Conservation (phyloP, 2,329 filamentous ascomycete genomes). For the Cyphellophora europaea region DNA sequence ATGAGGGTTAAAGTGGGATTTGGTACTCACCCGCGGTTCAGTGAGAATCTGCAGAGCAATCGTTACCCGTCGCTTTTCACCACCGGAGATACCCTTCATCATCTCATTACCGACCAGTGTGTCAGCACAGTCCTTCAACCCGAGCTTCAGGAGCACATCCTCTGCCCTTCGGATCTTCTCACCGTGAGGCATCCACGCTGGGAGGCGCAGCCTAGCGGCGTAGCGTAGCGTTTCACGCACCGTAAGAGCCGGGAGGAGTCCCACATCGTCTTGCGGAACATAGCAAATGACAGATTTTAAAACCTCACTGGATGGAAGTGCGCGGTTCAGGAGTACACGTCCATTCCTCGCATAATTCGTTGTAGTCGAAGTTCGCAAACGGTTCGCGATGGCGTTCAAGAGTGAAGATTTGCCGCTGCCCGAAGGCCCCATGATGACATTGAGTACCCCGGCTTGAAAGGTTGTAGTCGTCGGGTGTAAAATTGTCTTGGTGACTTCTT, state of each 20-base stretch:
- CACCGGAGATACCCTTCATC: constrained; percentile 72
- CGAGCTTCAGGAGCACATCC: constrained; percentile 61
- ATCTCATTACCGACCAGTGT: constrained; percentile 74
- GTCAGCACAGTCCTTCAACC: constrained; percentile 58
- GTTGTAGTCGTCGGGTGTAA: constrained; percentile 57
- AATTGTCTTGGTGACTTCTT: constrained; percentile 33
- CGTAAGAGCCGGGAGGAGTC: constrained; percentile 68
- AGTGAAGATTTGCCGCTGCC: constrained; percentile 69
- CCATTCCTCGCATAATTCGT: constrained; percentile 56
- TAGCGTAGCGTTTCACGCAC: constrained; percentile 73
- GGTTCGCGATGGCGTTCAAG: constrained; percentile 61
- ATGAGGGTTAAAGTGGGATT: too few species aligned
- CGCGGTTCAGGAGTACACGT: constrained; percentile 59
- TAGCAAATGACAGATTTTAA: constrained; percentile 59
- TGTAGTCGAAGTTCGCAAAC: constrained; percentile 52
- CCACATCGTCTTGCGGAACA: constrained; percentile 79
- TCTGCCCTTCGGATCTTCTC: constrained; percentile 59
- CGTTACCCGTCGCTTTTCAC: constrained; percentile 72
- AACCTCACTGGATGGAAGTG: constrained; percentile 55
- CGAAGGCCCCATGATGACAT: constrained; percentile 73
- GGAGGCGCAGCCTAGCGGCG: constrained; percentile 58
- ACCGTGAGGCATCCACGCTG: constrained; percentile 41
- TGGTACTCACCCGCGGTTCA: constrained; percentile 62
- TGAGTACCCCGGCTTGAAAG: constrained; percentile 60
- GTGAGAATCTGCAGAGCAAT: constrained; percentile 76